These are phyloP conservation scores for Fusarium neocosmosporiellum DNA, from an alignment of 2,329 filamentous ascomycete genomes.

Conservation along the genomic window DNA sequence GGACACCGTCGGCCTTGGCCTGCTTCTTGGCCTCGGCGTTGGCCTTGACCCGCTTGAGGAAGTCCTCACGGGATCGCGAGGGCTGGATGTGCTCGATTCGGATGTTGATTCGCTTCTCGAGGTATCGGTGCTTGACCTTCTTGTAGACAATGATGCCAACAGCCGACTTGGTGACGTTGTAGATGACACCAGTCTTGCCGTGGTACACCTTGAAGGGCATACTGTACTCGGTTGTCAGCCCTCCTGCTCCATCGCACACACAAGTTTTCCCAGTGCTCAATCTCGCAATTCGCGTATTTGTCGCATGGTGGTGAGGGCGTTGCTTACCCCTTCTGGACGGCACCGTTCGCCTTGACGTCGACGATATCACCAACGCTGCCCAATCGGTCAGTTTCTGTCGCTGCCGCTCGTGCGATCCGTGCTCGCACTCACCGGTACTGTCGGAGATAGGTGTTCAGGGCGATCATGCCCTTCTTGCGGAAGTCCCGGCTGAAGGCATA, in stretches of 20 bases:
- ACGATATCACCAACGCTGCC: conserved; percentile 95
- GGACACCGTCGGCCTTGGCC: conserved; percentile 89
- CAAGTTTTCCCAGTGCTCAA: conserved; percentile 17
- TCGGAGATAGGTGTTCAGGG: conserved; percentile 92
- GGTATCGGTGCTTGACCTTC: conserved; percentile 99
- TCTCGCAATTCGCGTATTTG: conserved; percentile 27
- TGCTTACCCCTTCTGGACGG: conserved; percentile 93
- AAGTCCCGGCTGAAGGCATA: conserved; percentile 95
- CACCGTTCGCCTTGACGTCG: conserved; percentile 98
- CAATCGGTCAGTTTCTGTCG: conserved; percentile 55
- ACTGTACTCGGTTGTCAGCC: conserved; percentile 64
- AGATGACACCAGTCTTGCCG: conserved; percentile 97
- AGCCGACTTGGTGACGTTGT: conserved; percentile 98
- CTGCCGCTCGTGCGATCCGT: neutral
- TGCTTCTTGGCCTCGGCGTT: conserved; percentile 93
- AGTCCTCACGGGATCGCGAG: conserved; percentile 96
- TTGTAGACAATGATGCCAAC: conserved; percentile 99
- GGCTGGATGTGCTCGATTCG: conserved; percentile 96
- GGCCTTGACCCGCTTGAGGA: conserved; percentile 94
- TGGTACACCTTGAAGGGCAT: conserved; percentile 99
- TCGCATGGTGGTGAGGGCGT: conserved; percentile 28
- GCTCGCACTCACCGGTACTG: conserved; percentile 77
- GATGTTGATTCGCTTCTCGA: conserved; percentile 99
- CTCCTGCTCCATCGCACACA: conserved; percentile 9
- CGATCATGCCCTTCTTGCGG: conserved; percentile 95